Evolutionary conservation across 257 asterid species (phyloP).

Genomic region (Rauvolfia tetraphylla): DNA sequence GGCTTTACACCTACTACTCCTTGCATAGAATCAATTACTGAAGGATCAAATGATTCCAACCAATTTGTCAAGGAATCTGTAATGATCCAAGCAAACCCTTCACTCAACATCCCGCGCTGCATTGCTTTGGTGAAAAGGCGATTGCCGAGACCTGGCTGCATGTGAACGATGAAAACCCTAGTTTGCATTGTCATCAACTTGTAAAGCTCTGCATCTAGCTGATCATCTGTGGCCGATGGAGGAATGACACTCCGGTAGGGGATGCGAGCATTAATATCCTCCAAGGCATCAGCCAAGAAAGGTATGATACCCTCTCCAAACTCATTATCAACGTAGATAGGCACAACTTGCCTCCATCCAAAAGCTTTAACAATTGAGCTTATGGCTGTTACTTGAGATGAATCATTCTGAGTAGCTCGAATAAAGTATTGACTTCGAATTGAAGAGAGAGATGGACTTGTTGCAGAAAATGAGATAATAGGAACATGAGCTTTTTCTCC

Average conservation of each 20-base stretch:
- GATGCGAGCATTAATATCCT: constrained; percentile 23
- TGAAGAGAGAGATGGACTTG: constrained; percentile 47
- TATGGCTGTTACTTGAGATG: constrained; percentile 44
- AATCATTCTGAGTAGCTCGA: constrained; percentile 40
- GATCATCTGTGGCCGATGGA: constrained; percentile 35
- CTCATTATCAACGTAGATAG: constrained; percentile 40
- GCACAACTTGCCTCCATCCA: constrained; percentile 53
- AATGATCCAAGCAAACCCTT: constrained; percentile 46
- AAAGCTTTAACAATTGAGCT: constrained; percentile 38
- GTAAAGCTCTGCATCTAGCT: constrained; percentile 36
- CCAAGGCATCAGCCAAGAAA: constrained; percentile 36
- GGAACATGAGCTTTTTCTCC: constrained; percentile 57
- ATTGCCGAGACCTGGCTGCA: constrained; percentile 30
- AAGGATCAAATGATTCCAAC: constrained; percentile 21
- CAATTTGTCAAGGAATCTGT: constrained; percentile 41
- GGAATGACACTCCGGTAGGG: constrained; percentile 45
- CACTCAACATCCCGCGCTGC: constrained; percentile 43
- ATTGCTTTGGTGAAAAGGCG: constrained; percentile 33
- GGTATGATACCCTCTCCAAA: constrained; percentile 57
- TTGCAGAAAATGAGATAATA: constrained; percentile 51
- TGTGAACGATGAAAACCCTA: constrained; percentile 49
- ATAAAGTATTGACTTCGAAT: constrained; percentile 38
- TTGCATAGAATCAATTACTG: constrained; percentile 38
- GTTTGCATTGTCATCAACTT: constrained; percentile 50
- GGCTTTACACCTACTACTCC: constrained; percentile 57